A percentile compares a stretch with the other conserved stretches of the same genome.
These are phyloP conservation scores for Leccinum ochraceum DNA, from an alignment of 768 basidiomycete species.

Conservation along the genomic window DNA sequence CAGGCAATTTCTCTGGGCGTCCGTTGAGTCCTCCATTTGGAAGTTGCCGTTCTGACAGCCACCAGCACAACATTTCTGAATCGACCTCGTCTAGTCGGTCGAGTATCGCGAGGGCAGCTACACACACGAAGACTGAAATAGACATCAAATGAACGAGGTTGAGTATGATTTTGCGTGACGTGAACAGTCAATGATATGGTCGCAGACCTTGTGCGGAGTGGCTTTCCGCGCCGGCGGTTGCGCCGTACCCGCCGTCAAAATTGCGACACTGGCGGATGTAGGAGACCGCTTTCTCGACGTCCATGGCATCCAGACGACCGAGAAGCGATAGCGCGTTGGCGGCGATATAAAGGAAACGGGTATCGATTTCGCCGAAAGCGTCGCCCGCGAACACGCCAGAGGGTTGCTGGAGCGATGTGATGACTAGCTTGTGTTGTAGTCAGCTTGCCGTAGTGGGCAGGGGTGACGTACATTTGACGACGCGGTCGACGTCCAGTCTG, in stretches of 20 bases:
- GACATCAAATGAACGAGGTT: not conserved
- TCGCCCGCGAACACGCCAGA: conserved; percentile 93
- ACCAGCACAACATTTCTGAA: conserved; percentile 80
- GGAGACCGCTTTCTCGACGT: conserved; percentile 62
- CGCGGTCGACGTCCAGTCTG: conserved; percentile 64
- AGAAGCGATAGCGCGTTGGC: conserved; percentile 81
- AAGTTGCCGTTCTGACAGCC: conserved; percentile 92
- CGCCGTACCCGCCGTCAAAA: conserved; percentile 96
- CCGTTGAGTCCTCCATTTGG: conserved; percentile 95
- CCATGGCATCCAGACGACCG: conserved; percentile 67
- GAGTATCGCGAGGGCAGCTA: conserved; percentile 84
- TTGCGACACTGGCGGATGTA: conserved; percentile 83
- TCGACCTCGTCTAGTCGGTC: conserved; percentile 82
- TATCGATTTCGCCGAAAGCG: conserved; percentile 87
- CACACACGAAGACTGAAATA: conserved; percentile 82
- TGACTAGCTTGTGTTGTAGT: conserved; percentile 49
- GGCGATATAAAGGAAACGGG: conserved; percentile 89
- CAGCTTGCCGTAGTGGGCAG: not conserved
- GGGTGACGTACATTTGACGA: conserved; percentile 65
- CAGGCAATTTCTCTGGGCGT: conserved; percentile 96
- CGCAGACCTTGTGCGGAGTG: conserved; percentile 84
- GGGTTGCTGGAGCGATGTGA: conserved; percentile 79
- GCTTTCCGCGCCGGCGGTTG: conserved; percentile 81
- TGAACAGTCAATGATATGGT: too few species aligned
- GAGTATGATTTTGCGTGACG: not conserved